These are phyloP conservation scores for Dactylellina drechsleri DNA, from an alignment of 2,329 filamentous ascomycete genomes.

Conservation along the genomic window DNA sequence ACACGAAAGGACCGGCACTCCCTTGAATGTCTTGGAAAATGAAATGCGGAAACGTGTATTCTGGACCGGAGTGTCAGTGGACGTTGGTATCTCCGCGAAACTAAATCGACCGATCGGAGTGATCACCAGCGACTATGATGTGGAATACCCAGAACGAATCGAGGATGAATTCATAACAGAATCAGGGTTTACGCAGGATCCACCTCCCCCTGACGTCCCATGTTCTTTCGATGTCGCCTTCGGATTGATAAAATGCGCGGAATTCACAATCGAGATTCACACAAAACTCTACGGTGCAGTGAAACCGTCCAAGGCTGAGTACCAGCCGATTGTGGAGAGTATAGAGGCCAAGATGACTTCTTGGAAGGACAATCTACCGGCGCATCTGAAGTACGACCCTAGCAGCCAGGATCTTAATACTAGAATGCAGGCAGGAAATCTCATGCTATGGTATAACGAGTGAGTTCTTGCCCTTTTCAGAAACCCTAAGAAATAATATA, in stretches of 20 bases:
- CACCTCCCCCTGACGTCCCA: slow-evolving; percentile 65
- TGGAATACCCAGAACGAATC: slow-evolving; percentile 77
- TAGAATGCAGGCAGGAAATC: slow-evolving; percentile 68
- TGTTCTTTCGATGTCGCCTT: slow-evolving; percentile 71
- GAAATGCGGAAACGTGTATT: slow-evolving; percentile 82
- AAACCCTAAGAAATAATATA: neutral
- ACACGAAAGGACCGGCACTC: slow-evolving; percentile 62
- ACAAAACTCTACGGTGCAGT: slow-evolving; percentile 78
- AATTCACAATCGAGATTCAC: slow-evolving; percentile 78
- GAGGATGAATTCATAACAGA: slow-evolving; percentile 77
- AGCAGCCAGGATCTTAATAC: slow-evolving; percentile 62
- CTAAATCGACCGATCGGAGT: slow-evolving; percentile 81
- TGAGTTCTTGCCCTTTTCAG: slow-evolving; percentile 33
- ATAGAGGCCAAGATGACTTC: slow-evolving; percentile 73
- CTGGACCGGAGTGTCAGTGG: slow-evolving; percentile 75
- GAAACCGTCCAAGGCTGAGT: slow-evolving; percentile 69
- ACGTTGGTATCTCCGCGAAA: slow-evolving; percentile 76
- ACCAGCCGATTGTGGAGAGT: slow-evolving; percentile 71
- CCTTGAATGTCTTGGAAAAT: slow-evolving; percentile 70
- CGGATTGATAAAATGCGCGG: slow-evolving; percentile 67
- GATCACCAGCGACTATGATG: slow-evolving; percentile 78
- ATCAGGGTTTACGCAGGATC: slow-evolving; percentile 68
- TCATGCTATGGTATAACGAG: slow-evolving; percentile 68
- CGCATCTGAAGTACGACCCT: slow-evolving; percentile 67
- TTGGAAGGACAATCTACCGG: slow-evolving; percentile 74